Evolutionary conservation across 2,329 filamentous ascomycete species (phyloP).

Genomic region (Dichotomopilus funicola): DNA sequence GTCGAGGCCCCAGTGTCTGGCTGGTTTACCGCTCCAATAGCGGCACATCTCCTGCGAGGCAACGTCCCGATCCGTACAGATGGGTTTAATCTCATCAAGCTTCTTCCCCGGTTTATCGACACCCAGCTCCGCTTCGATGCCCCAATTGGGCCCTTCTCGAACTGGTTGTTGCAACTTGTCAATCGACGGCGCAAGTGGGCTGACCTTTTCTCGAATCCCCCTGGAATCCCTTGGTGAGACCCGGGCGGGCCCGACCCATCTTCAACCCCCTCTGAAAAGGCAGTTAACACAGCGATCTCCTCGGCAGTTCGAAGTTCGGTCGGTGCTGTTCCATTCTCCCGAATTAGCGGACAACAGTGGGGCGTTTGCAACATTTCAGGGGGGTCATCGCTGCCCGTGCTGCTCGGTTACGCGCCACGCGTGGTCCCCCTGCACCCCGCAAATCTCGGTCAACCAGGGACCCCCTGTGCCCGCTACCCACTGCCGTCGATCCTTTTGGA

Average conservation of each 20-base stretch:
- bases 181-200: no score
- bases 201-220: no score
- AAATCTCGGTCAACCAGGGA: conserved; percentile 6
- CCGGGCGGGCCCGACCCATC: no score
- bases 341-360: background rate
- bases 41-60: background rate
- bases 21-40: conserved; percentile 16
- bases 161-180: no score
- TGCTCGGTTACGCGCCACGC: conserved; percentile 13
- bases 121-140: background rate
- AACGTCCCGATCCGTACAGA: background rate
- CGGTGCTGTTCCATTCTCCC: background rate
- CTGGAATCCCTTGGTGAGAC: no score
- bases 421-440: conserved; percentile 15
- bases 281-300: background rate
- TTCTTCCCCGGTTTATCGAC: background rate
- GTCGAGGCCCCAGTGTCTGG: conserved; percentile 8
- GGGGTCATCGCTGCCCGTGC: background rate
- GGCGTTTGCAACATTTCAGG: background rate
- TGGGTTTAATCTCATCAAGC: conserved; percentile 4
- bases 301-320: background rate
- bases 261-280: no score
- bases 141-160: background rate
- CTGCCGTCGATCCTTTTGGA: background rate
- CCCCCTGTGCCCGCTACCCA: background rate